Conservation (phyloP, 805 yeast genomes). For the Nakazawaea pomicola region DNA sequence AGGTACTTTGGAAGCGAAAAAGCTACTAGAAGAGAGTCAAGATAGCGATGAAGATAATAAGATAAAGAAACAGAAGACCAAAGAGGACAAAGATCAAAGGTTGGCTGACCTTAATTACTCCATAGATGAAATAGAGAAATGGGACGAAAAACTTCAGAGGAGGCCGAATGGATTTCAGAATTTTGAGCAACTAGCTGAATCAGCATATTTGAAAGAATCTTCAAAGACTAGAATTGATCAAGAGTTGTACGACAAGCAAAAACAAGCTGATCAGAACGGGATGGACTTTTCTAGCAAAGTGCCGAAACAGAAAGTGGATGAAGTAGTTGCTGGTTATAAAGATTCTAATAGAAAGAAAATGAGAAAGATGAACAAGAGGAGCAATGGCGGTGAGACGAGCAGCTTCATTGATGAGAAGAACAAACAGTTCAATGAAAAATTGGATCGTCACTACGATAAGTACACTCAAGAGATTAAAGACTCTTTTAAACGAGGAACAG, state of each 20-base stretch:
- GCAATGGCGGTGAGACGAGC: conserved; percentile 32
- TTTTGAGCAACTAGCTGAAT: conserved; percentile 51
- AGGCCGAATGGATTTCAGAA: conserved; percentile 39
- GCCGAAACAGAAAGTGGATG: conserved; percentile 25
- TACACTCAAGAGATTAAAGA: conserved; percentile 19
- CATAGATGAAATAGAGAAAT: conserved; percentile 58
- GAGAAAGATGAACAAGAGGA: conserved; percentile 32
- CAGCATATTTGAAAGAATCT: conserved; percentile 52
- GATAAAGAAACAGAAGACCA: conserved; percentile 20
- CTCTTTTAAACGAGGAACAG: conserved; percentile 20
- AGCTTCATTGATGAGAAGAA: conserved; percentile 65
- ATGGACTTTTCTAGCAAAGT: conserved; percentile 32
- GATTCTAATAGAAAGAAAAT: conserved; percentile 31
- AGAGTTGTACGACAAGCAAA: conserved; percentile 36
- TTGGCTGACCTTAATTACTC: conserved; percentile 50
- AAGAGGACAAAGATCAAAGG: conserved; percentile 35
- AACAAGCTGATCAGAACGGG: conserved; percentile 16
- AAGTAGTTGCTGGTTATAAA: conserved; percentile 28
- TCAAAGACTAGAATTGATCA: conserved; percentile 30
- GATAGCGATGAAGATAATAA: conserved; percentile 16
- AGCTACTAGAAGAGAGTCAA: conserved; percentile 21
- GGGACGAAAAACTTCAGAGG: conserved; percentile 42
- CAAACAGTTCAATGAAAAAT: conserved; percentile 66
- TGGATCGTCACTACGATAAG: conserved; percentile 51
- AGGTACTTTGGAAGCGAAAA: conserved; percentile 21